Evolutionary conservation across 1,284 basidiomycete genomes (phyloP), one percentile per base, ranked within the genome.

Genomic region (Leccinum cinnamomeum): DNA sequence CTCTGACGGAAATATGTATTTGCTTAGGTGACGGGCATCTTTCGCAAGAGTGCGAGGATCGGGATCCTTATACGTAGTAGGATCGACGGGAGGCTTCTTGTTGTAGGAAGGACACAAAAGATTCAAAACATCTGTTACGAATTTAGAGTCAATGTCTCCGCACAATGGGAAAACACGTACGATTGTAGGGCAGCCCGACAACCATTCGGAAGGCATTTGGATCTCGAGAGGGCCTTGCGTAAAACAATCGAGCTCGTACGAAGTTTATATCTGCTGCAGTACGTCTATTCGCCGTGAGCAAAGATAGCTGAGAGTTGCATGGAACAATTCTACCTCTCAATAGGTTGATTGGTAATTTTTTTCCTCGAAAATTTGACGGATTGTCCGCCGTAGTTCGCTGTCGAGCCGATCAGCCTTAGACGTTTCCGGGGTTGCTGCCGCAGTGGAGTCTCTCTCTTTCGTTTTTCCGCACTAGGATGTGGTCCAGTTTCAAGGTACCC

Each of bases 1-100:
- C 67, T 94, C 91, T 33, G 86, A 81, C 7, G 93, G 88, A 68
- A 96, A 96, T 0, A 97, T 78, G 71, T 95, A 92, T 77, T 94
- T 95, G 23, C 88, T 81, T 2, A 93, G 74, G 68, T 88, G 88
- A 23, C 90, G 82, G 1, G 84, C 82, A 59, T 83, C 72, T 53
- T 78, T 78, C 56, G 76, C 79, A 66, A 83, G 81, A 60, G 77
- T 70, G 12, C 73, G 76, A 23, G 79, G 75, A 64, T 84, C 80
- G 1, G 79, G 78, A 53, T 82, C 79, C 12, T 74, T 67, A 62
- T 77, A 76, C 7, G 65, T 62, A 1, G 59, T 67, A 35, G 71
- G 68, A 41, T 72, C 61, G 28, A 64, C 56, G 23, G 64, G 69
- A 12, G 68, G 62, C 53, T 71, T 74, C 53, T 69, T 74, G 28